Evolutionary conservation across 2,329 filamentous ascomycete genomes (phyloP).

Genomic region (Diaporthe citri): DNA sequence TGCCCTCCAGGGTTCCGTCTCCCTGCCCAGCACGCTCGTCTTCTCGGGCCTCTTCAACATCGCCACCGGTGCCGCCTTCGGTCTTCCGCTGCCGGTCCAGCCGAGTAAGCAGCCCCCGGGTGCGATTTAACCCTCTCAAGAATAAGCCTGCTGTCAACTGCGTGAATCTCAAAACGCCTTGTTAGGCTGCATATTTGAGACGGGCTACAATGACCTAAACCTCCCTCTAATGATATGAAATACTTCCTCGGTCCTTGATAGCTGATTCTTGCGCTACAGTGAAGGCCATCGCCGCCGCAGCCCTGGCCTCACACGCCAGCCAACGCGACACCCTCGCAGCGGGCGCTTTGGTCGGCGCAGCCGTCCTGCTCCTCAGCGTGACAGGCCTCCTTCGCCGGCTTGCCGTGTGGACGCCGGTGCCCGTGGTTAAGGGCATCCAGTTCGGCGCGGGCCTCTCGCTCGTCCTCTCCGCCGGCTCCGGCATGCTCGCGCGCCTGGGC

Average conservation of each 20-base stretch:
- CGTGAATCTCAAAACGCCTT: background rate
- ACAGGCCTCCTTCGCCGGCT: conserved; percentile 85
- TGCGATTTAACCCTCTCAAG: background rate
- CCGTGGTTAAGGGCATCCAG: conserved; percentile 95
- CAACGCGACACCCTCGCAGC: conserved; percentile 82
- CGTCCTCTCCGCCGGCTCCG: conserved; percentile 80
- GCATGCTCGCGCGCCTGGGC: conserved; percentile 74
- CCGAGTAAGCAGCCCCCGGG: conserved; percentile 56
- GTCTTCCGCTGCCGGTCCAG: conserved; percentile 91
- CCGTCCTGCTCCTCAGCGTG: conserved; percentile 81
- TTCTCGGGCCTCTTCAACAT: conserved; percentile 92
- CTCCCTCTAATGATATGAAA: background rate
- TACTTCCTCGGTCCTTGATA: background rate
- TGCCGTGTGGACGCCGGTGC: conserved; percentile 81
- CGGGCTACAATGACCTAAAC: background rate
- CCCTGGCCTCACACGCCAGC: conserved; percentile 78
- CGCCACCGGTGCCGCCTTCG: conserved; percentile 83
- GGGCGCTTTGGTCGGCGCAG: conserved; percentile 81
- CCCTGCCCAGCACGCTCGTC: conserved; percentile 85
- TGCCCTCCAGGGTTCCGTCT: conserved; percentile 81
- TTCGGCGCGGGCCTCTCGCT: conserved; percentile 90
- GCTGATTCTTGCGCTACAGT: conserved; percentile 51
- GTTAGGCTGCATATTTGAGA: background rate
- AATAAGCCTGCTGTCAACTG: background rate
- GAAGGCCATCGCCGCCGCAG: conserved; percentile 90